Evolutionary conservation across 306 rosid species (phyloP).

Genomic region (Astragalus membranaceus): DNA sequence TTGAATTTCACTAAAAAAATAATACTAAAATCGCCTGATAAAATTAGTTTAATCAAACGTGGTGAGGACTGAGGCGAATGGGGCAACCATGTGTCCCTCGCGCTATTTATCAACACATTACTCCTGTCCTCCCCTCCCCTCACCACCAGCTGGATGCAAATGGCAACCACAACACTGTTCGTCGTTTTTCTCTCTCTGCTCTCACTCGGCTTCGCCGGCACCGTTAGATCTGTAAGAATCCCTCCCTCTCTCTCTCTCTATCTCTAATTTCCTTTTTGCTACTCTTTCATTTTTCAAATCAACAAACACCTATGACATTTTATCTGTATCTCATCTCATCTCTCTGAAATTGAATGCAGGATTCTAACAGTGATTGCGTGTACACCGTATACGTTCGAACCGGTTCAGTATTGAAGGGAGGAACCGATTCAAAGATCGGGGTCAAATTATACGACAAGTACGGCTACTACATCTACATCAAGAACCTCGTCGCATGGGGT

Average conservation of each 20-base stretch:
- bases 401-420: constrained; percentile 66
- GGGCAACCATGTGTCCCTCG: not conserved
- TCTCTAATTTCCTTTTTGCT: not conserved
- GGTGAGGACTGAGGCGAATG: no score
- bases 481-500: constrained; percentile 55
- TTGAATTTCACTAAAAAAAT: no score
- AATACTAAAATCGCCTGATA: no score
- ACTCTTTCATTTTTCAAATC: no score
- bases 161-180: constrained; percentile 21
- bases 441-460: constrained; percentile 38
- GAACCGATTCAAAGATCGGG: constrained; percentile 60
- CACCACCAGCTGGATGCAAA: not conserved
- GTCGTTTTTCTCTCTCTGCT: constrained; percentile 24
- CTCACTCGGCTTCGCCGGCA: constrained; percentile 22
- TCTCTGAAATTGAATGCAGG: constrained; percentile 28
- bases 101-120: not conserved
- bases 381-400: constrained; percentile 58
- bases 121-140: not conserved
- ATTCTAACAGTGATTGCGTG: constrained; percentile 46
- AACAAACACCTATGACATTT: no score
- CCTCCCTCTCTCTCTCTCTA: not conserved
- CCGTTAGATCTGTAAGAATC: constrained; percentile 34
- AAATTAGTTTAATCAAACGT: no score
- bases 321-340: not conserved
- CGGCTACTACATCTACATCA: constrained; percentile 55